Evolutionary conservation across 306 rosid genomes (phyloP), one percentile per base, ranked within the genome.

Genomic region (Begonia loranthoides): DNA sequence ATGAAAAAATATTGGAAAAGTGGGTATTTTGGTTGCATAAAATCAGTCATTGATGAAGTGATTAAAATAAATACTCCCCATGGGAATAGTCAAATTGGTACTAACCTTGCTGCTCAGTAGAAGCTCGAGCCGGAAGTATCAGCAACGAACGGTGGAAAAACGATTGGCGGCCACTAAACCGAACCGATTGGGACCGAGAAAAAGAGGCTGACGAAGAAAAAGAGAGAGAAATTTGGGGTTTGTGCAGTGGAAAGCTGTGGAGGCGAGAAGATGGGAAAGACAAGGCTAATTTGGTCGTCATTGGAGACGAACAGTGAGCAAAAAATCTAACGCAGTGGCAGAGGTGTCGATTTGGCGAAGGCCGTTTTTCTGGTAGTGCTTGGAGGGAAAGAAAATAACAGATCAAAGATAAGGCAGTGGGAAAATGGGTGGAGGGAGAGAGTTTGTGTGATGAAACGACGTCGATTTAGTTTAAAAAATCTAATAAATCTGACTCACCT

Each of bases 81-180:
- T 28, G 36, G 5, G 36, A 4, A 28, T 7, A 28, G 36, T 28
- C 5, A 28, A 8, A 28, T 28, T 28, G 44, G 43, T 49, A 17
- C 41, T 58, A 45, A 87, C 94, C 94, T 81, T 73, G 82, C 61
- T 76, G 81, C 51, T 90, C 92, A 45, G 95, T 68, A 4, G 95
- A 58, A 53, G 97, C 97, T 61, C 63, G 79, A 47, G 60, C 55
- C 17, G 93, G 69, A 19, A 72, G 60, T 41, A 71, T 4, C 10
- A 78, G 55, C 34, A 78, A 38, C 6, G 65, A 62, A 51, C 85
- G 94, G 13, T 74, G 90, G 56, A 71, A 73, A 54, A 70, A 60
- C 0, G 72, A 52, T 9, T 62, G 73, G 17, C 69, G 73, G 15
- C 76, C 75, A 48, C 58, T 53, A 75, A 82, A 59, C 45, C 62